These are phyloP conservation scores for Backusella tuberculispora DNA, from an alignment of 192 early-diverging fungal genomes.

Conservation along the genomic window DNA sequence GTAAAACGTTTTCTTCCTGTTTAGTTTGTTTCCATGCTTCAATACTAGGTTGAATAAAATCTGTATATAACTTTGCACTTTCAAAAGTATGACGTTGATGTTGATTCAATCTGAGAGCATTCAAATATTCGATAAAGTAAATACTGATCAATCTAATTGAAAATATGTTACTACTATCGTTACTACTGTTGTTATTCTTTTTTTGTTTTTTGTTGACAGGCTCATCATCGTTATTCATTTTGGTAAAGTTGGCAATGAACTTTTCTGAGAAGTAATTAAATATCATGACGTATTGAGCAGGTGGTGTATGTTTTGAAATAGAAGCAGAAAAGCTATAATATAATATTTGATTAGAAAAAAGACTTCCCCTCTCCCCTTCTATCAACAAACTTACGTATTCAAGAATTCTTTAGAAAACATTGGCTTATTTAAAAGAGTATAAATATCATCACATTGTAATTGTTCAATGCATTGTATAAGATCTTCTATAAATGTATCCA, in stretches of 20 bases:
- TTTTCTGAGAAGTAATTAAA: constrained; percentile 28
- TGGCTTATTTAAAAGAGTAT: constrained; percentile 25
- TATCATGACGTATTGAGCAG: constrained; percentile 27
- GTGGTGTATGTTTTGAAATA: constrained; percentile 32
- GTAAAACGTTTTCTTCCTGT: constrained; percentile 1
- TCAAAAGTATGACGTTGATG: constrained; percentile 16
- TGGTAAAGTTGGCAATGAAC: not conserved
- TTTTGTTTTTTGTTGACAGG: constrained; percentile 6
- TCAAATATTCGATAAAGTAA: constrained; percentile 22
- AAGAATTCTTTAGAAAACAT: constrained; percentile 31
- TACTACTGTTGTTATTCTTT: not conserved
- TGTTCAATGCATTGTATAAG: constrained; percentile 6
- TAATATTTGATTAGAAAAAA: not conserved
- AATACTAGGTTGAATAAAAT: constrained; percentile 20
- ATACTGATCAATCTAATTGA: constrained; percentile 7
- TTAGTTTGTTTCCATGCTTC: constrained; percentile 1
- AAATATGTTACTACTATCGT: not conserved
- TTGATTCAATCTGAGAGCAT: constrained; percentile 11
- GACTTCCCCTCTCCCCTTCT: not conserved
- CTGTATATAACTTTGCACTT: not conserved
- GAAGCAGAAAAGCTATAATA: constrained; percentile 29
- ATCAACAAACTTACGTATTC: constrained; percentile 26
- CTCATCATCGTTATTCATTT: not conserved
- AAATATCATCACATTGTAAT: constrained; percentile 11
- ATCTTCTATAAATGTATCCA: constrained; percentile 37